Base-by-base conservation (phyloP, 1,284 basidiomycete genomes). In the Ganoderma sp. region DNA sequence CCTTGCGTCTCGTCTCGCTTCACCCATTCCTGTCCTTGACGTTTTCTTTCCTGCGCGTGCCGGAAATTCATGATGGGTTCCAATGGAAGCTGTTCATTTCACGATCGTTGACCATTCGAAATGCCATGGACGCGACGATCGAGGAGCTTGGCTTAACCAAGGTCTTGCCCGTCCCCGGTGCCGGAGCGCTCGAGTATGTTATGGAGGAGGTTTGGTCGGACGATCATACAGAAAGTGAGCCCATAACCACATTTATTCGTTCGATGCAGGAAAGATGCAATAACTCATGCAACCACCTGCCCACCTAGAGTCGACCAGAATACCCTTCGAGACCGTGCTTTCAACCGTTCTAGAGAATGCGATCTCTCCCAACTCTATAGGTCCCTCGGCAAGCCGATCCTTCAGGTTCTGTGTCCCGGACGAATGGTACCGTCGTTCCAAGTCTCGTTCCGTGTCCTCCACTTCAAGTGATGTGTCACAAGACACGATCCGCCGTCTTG, bases 41-140 rank as follows among this genome's bases (percentile, higher is more conserved):
- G 2, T 75, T 92, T 48, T 79, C 84, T 0, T 94, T 94, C 77
- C 79, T 85, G 54, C 89, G 92, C 65, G 87, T 95, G 25, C 93
- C 92, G 0, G 91, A 94, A 77, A 87, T 95, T 67, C 87, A 90
- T 67, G 93, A 95, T 75, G 88, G 83, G 1, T 93, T 90, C 73
- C 75, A 82, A 72, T 89, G 89, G 82, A 89, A 83, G 64, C 74
- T 87, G 58, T 94, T 89, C 78, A 81, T 93, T 63, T 84, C 90
- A 8, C 82, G 84, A 65, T 78, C 76, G 0, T 85, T 82, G 56
- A 87, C 84, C 14, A 86, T 88, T 2, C 77, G 81, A 32, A 84
- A 89, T 37, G 80, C 87, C n/a, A 77, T 93, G 58, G 80, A 86
- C 45, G 74, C 77, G 17, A 79, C 92, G 8, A 76, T 87, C 32